Conservation (phyloP, 371 early-diverging fungal genomes). For the Nematocida major region DNA sequence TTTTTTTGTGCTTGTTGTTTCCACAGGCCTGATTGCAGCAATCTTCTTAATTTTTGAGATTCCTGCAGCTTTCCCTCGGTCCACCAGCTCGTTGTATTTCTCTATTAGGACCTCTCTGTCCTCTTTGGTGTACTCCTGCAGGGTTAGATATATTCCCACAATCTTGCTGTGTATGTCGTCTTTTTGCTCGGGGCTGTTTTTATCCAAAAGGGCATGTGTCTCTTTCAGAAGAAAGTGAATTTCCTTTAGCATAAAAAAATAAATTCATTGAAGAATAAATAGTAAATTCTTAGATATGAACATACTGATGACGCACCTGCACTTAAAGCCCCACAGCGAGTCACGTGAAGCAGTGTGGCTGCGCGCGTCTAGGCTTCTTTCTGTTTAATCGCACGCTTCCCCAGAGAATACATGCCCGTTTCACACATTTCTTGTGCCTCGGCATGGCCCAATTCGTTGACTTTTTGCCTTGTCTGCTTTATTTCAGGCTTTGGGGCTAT, state of each 20-base stretch:
- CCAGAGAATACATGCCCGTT: too few relatives aligned
- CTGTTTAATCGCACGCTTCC: too few relatives aligned
- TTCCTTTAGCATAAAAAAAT: constrained; percentile 21
- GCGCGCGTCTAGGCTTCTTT: too few relatives aligned
- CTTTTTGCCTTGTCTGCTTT: too few relatives aligned
- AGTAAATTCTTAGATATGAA: background rate
- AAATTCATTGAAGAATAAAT: background rate
- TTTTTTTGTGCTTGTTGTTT: constrained; percentile 25
- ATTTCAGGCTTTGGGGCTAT: too few relatives aligned
- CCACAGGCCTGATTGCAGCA: background rate
- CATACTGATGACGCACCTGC: background rate
- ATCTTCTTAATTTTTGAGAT: constrained; percentile 26
- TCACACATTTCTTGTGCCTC: too few relatives aligned
- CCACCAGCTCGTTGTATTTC: constrained; percentile 34
- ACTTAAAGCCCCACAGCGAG: too few relatives aligned
- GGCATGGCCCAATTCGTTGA: too few relatives aligned
- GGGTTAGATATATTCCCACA: background rate
- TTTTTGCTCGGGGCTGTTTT: background rate
- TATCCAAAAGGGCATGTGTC: constrained; percentile 22
- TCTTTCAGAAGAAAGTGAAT: constrained; percentile 23
- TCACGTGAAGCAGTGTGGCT: too few relatives aligned
- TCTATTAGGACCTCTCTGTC: background rate
- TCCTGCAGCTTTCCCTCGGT: background rate
- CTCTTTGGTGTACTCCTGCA: constrained; percentile 1
- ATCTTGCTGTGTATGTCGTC: constrained; percentile 40